Base-by-base conservation (phyloP, 2,329 filamentous ascomycete genomes). In the Canariomyces notabilis region DNA sequence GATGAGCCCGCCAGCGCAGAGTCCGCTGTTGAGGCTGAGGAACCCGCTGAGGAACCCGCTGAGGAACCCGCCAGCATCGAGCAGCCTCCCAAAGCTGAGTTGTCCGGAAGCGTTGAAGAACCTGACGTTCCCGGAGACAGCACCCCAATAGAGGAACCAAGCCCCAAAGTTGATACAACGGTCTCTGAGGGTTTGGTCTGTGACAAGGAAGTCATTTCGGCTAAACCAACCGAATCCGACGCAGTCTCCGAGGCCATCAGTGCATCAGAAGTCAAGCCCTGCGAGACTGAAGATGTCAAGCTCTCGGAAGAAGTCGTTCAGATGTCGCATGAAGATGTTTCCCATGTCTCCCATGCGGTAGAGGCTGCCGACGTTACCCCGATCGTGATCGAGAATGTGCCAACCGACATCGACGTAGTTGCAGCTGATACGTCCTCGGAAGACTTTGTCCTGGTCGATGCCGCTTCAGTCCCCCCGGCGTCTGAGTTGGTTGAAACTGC, bases 371-470 rank as follows among this genome's bases (percentile, higher is more conserved):
- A 29, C 7, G 26, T 12, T 16, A 23, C 20, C 11, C 11, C 36
- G 29, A 33, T 12, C 15, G 31, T 37, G 3, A 38, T 12, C 23
- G 31, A 36, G 12, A 16, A 14, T 18, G 11, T 34, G 2, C 33
- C 15, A 21, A 23, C 19, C 19, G 40, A 36, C 5, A 20, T 31
- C 4, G 50, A 47, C 2, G 36, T 45, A 11, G 16, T 15, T 7
- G 37, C 18, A 2, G 22, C 38, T 6, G 51, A 54, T 23, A 34
- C 46, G 1, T 15, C 37, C 7, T 51, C 46, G 23, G 49, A 54
- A 15, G 52, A 50, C n/a, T 54, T 38, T 35, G 46, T 54, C 32
- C n/a, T 54, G 37, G 45, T 54, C 20, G 49, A 54, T 4, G 33
- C 49, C 4, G 29, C 40, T 3, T 46, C 46, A 11, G 20, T 39